Evolutionary conservation across 768 basidiomycete genomes (phyloP).

Genomic region (Leccinum broughii): DNA sequence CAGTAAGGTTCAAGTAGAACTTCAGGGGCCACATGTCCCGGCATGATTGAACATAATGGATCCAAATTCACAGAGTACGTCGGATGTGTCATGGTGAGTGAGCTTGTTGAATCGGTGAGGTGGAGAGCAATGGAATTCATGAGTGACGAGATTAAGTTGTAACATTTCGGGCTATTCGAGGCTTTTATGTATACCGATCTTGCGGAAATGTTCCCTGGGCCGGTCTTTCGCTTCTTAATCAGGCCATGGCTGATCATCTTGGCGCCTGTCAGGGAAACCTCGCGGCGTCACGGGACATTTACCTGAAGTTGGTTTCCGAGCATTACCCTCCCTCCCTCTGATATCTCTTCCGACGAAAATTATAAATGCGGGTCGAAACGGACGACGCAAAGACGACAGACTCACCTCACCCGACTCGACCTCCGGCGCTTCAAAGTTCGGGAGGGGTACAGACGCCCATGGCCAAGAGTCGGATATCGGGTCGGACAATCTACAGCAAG

Average conservation of each 20-base stretch:
- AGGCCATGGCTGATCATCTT: background rate
- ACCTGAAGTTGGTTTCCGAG: background rate
- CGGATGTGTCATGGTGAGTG: too few relatives aligned
- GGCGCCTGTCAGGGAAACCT: background rate
- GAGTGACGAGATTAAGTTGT: background rate
- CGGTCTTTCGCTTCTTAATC: background rate
- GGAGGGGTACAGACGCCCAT: background rate
- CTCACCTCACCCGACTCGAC: background rate
- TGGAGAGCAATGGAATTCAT: background rate
- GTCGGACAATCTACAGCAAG: conserved; percentile 9
- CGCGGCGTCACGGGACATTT: background rate
- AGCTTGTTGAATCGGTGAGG: background rate
- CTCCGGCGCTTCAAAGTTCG: background rate
- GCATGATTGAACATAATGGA: background rate
- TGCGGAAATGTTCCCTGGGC: too few relatives aligned
- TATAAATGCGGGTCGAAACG: background rate
- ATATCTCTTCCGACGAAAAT: background rate
- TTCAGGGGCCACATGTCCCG: background rate
- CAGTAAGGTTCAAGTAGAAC: background rate
- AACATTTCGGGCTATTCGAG: accelerated
- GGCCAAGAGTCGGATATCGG: background rate
- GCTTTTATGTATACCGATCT: conserved; percentile 2
- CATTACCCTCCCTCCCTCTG: background rate
- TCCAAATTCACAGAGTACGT: too few relatives aligned
- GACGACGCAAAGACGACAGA: background rate